Evolutionary conservation across 2,329 filamentous ascomycete species (phyloP).

Genomic region (Trichoderma arundinaceum): DNA sequence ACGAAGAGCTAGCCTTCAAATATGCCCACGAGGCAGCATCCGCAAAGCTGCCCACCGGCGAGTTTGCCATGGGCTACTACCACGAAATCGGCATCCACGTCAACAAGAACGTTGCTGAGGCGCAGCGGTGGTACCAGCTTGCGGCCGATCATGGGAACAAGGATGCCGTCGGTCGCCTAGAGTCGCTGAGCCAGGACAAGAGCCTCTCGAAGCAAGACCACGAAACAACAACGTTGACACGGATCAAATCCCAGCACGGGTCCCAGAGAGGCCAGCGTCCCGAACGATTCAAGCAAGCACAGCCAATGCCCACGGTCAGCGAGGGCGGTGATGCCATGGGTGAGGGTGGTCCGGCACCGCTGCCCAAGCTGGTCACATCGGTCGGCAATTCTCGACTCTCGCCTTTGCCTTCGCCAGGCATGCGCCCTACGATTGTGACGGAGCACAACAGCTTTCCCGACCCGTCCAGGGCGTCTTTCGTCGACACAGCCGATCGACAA

Average conservation of each 20-base stretch:
- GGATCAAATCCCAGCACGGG: slow-evolving; percentile 82
- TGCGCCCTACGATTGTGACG: slow-evolving; percentile 46
- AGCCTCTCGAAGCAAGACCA: slow-evolving; percentile 89
- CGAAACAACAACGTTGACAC: slow-evolving; percentile 84
- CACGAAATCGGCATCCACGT: slow-evolving; percentile 95
- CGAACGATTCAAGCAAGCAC: slow-evolving; percentile 61
- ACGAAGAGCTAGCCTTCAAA: slow-evolving; percentile 88
- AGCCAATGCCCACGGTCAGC: slow-evolving; percentile 56
- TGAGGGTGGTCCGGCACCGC: slow-evolving; percentile 36
- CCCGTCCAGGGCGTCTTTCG: slow-evolving; percentile 48
- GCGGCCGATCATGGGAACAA: slow-evolving; percentile 90
- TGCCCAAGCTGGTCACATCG: slow-evolving; percentile 33
- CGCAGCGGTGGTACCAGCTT: slow-evolving; percentile 86
- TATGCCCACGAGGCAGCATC: slow-evolving; percentile 88
- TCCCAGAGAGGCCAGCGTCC: slow-evolving; percentile 68
- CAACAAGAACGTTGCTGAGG: slow-evolving; percentile 80
- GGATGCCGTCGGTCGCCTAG: slow-evolving; percentile 81
- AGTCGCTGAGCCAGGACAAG: slow-evolving; percentile 81
- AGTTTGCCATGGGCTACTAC: slow-evolving; percentile 98
- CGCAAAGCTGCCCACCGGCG: slow-evolving; percentile 82
- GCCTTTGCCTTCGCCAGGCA: slow-evolving; percentile 51
- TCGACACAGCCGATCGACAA: slow-evolving; percentile 47
- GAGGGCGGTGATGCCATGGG: slow-evolving; percentile 48
- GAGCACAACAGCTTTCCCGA: slow-evolving; percentile 55
- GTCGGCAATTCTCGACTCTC: slow-evolving; percentile 46